A percentile compares a stretch with the other conserved stretches of the same genome.
Evolutionary conservation across 106 monocot species (phyloP).

Genomic region (Acorus gramineus): DNA sequence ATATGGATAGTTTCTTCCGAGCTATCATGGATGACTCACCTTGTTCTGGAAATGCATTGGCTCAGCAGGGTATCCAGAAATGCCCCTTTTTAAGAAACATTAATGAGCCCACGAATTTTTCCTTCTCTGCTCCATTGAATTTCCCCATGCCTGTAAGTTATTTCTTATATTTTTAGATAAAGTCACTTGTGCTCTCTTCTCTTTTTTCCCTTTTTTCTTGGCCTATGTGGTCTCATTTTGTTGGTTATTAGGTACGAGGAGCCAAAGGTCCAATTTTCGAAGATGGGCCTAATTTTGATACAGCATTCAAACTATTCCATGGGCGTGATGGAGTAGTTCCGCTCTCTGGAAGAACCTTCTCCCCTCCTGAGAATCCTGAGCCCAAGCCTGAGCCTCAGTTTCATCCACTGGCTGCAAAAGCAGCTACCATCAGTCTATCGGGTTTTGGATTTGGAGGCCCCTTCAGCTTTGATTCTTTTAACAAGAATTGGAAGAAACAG

Average conservation of each 20-base stretch:
- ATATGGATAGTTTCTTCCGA: constrained; percentile 9
- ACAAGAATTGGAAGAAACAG: constrained; percentile 53
- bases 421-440: constrained; percentile 80
- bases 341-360: constrained; percentile 38
- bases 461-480: constrained; percentile 77
- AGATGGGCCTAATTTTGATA: constrained; percentile 84
- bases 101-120: constrained; percentile 78
- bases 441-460: constrained; percentile 70
- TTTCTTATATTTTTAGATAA: no score
- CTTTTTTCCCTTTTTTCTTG: background rate
- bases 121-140: constrained; percentile 37
- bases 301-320: constrained; percentile 81
- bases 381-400: constrained; percentile 28
- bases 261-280: constrained; percentile 91
- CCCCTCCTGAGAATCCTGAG: constrained; percentile 17
- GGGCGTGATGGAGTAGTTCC: constrained; percentile 78
- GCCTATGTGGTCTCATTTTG: background rate
- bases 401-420: constrained; percentile 82
- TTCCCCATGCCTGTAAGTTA: constrained; percentile 47
- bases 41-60: constrained; percentile 12
- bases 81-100: constrained; percentile 94
- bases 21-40: constrained; percentile 16
- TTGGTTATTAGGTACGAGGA: constrained; percentile 31
- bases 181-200: background rate
- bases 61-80: constrained; percentile 50